Evolutionary conservation across 2,329 filamentous ascomycete genomes (phyloP), one percentile per base, ranked within the genome.

Genomic region (Pestalotiopsis sp.): DNA sequence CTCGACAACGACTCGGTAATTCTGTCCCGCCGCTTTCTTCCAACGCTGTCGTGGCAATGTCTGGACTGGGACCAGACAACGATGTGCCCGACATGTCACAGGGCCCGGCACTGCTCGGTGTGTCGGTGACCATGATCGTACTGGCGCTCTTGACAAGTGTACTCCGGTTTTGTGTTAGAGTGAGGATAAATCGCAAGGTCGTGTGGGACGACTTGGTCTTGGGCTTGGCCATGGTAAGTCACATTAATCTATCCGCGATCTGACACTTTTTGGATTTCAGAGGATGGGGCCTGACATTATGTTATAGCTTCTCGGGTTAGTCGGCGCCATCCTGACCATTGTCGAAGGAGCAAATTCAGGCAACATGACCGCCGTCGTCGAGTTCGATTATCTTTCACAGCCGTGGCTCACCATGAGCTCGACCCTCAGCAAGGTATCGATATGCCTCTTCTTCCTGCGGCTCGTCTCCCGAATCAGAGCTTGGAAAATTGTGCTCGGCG

Each of bases 61-160:
- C 73, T 69, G 70, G 69, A 66, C 69, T 71, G 60, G 65, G 65
- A 67, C 63, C 65, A 60, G 66, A 70, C 66, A 68, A 70, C 66
- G 76, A 74, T 73, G 69, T 70, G 70, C 65, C 73, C n/a, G 69
- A 68, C 36, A 58, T 75, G 68, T 74, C 75, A 14, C 74, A 74
- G 75, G 79, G 80, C 69, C 75, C 78, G 70, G 78, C 77, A 73
- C 78, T 82, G 71, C 75, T 82, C 49, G 78, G 77, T 40, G 66
- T 67, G 14, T 59, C 66, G 23, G 58, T 67, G 20, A 63, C 41
- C 14, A 52, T 58, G 38, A 62, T 41, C 1, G 71, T 73, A 61
- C 69, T 81, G 60, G 78, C 80, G 5, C 68, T 82, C 13, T 68
- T 75, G 17, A 79, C 79, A 2, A 79, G 78, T 56, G 69, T 77